Evolutionary conservation across 2,329 filamentous ascomycete genomes (phyloP).

Genomic region (Thelonectria blattea): DNA sequence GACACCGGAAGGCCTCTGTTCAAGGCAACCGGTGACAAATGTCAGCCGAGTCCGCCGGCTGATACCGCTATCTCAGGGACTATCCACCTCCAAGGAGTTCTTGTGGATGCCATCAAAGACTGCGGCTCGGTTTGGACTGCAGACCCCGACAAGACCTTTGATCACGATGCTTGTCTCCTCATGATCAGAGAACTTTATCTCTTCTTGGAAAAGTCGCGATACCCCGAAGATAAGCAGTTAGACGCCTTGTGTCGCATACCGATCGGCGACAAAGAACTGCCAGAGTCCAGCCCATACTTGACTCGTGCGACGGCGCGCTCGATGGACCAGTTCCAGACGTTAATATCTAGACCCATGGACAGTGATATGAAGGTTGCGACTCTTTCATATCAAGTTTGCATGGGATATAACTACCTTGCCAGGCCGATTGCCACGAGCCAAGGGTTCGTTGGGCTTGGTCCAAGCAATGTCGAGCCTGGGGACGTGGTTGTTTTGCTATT

Average conservation of each 20-base stretch:
- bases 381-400: slow-evolving; percentile 14
- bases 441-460: slow-evolving; percentile 6
- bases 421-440: background rate
- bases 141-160: slow-evolving; percentile 6
- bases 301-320: slow-evolving; percentile 15
- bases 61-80: background rate
- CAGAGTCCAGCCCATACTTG: slow-evolving; percentile 6
- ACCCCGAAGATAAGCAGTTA: slow-evolving; percentile 2
- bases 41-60: background rate
- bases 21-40: slow-evolving; percentile 5
- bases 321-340: background rate
- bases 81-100: slow-evolving; percentile 6
- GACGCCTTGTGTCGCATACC: slow-evolving; percentile 14
- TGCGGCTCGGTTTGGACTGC: slow-evolving; percentile 12
- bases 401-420: slow-evolving; percentile 12
- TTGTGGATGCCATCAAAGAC: slow-evolving; percentile 9
- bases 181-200: background rate
- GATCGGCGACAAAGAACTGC: slow-evolving; percentile 19
- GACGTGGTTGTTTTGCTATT: slow-evolving; percentile 12
- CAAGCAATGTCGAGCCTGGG: slow-evolving; percentile 1
- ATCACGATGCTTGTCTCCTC: background rate
- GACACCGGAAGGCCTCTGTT: slow-evolving; percentile 9
- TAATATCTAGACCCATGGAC: slow-evolving; percentile 2
- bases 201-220: slow-evolving; percentile 11
- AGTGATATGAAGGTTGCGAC: slow-evolving; percentile 7